phyloP scores from a whole-genome alignment of 139 green algal species.

The Desmodesmus armatus region DNA sequence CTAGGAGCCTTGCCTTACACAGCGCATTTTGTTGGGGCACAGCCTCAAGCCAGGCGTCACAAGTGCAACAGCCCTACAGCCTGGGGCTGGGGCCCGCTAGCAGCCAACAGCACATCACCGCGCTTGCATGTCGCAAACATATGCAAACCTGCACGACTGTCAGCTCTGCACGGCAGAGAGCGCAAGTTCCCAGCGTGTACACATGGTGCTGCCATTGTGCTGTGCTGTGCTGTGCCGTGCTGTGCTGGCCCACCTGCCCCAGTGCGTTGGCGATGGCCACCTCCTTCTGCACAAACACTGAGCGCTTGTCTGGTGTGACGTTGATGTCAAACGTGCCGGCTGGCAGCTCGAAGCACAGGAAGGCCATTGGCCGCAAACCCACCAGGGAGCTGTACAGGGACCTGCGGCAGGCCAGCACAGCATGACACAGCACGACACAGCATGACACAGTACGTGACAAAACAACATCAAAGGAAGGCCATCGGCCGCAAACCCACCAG shows the following conservation, averaged over 20 bases:
- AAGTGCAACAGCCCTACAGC: too few relatives aligned
- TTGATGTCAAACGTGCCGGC: conserved; percentile 89
- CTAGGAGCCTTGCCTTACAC: not conserved
- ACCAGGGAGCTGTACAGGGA: conserved; percentile 43
- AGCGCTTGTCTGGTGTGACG: conserved; percentile 97
- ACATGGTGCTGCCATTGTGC: not conserved
- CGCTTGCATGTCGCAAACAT: not conserved
- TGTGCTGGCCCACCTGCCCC: conserved; percentile 46
- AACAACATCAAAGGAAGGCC: not conserved
- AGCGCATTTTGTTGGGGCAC: too few relatives aligned
- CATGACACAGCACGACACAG: conserved; percentile 1
- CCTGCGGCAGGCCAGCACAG: not conserved
- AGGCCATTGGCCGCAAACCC: conserved; percentile 62
- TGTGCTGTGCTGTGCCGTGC: not conserved
- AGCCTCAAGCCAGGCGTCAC: too few relatives aligned
- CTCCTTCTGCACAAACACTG: conserved; percentile 81
- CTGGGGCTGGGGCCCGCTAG: too few relatives aligned
- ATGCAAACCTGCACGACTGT: too few relatives aligned
- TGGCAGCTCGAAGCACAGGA: conserved; percentile 79
- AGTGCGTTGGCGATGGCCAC: conserved; percentile 58
- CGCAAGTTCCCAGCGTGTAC: not conserved
- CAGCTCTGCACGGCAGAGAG: too few relatives aligned
- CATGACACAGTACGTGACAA: conserved; percentile 7
- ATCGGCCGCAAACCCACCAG: not conserved
- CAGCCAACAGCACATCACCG: too few relatives aligned